Conservation (phyloP, 2,329 filamentous ascomycete genomes). For the Rhexocercosporidium sp. region DNA sequence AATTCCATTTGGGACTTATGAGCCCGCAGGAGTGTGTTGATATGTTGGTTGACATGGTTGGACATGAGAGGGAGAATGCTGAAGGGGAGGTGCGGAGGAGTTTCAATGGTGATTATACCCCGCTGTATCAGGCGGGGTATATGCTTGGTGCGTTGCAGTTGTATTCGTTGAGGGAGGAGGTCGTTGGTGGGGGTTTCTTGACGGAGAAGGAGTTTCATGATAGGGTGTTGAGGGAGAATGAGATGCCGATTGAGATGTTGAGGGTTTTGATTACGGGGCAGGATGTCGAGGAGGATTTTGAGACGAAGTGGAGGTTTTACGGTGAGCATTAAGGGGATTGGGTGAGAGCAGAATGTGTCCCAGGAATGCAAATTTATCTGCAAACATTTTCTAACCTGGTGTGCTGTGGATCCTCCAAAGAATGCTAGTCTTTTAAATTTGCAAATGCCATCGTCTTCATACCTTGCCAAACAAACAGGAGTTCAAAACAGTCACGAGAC, state of each 20-base stretch:
- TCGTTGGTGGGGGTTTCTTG: conserved; percentile 47
- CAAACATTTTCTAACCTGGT: too few species aligned
- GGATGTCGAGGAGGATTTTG: conserved; percentile 50
- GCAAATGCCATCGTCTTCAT: too few species aligned
- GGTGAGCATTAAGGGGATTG: not conserved
- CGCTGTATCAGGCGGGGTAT: conserved; percentile 64
- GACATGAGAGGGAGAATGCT: conserved; percentile 63
- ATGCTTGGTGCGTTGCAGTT: conserved; percentile 64
- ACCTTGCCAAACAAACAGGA: too few species aligned
- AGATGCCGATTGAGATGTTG: conserved; percentile 60
- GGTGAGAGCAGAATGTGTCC: too few species aligned
- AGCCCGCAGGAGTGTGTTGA: conserved; percentile 60
- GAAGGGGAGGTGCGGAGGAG: conserved; percentile 65
- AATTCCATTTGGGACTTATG: conserved; percentile 62
- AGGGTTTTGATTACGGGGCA: conserved; percentile 52
- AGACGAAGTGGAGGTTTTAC: conserved; percentile 58
- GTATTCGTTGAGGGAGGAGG: conserved; percentile 54
- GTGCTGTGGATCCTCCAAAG: too few species aligned
- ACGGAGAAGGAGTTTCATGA: conserved; percentile 63
- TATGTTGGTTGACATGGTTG: conserved; percentile 59
- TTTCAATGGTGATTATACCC: conserved; percentile 59
- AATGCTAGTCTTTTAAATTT: too few species aligned
- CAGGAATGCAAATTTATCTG: too few species aligned
- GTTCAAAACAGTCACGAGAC: too few species aligned
- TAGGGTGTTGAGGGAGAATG: conserved; percentile 53